phyloP scores from a whole-genome alignment of 495 filamentous ascomycete genomes.

The Patellaria atrata region DNA sequence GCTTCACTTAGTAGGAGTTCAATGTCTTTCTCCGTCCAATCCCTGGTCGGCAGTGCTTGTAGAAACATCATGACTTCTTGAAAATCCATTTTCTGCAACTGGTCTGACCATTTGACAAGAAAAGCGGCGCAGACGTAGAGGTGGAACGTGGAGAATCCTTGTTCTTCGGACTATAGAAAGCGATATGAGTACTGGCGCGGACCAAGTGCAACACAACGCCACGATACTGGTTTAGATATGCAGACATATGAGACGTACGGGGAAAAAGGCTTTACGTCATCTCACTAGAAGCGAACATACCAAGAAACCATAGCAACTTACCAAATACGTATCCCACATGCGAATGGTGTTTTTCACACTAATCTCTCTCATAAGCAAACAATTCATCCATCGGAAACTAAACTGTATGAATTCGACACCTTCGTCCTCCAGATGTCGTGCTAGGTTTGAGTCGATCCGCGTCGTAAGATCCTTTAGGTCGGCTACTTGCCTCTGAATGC shows the following conservation, averaged over 20 bases:
- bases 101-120: constrained; percentile 95
- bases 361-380: constrained; percentile 91
- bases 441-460: constrained; percentile 71
- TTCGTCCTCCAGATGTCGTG: constrained; percentile 76
- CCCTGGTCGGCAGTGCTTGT: constrained; percentile 82
- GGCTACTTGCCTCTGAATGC: constrained; percentile 84
- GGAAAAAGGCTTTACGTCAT: too few relatives aligned
- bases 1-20: constrained; percentile 90
- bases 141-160: constrained; percentile 96
- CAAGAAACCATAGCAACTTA: constrained; percentile 38
- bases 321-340: constrained; percentile 99
- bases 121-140: constrained; percentile 97
- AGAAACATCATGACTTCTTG: constrained; percentile 99
- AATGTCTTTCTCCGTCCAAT: constrained; percentile 96
- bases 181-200: too few relatives aligned
- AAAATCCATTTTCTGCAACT: constrained; percentile 89
- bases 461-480: constrained; percentile 78
- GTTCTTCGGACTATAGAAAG: constrained; percentile 95
- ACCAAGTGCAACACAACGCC: too few relatives aligned
- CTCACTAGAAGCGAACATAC: too few relatives aligned
- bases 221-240: constrained; percentile 5
- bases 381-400: constrained; percentile 99
- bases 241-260: too few relatives aligned
- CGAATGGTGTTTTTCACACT: constrained; percentile 89
- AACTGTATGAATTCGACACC: constrained; percentile 98